phyloP scores from a whole-genome alignment of 768 basidiomycete species.

The Trametes maxima region DNA sequence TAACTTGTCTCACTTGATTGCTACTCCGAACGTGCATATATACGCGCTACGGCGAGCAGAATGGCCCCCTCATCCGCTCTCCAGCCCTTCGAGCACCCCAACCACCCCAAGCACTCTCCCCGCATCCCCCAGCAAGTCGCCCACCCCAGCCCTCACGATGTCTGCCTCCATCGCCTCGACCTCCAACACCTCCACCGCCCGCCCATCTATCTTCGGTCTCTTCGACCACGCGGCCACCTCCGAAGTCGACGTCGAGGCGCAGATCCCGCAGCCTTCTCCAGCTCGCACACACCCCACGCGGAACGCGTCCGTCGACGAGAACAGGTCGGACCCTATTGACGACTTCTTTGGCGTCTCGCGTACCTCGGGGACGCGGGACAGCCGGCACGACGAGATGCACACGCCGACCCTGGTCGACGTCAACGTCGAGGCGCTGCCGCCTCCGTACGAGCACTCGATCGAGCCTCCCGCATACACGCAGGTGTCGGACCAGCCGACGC shows the following conservation, averaged over 20 bases:
- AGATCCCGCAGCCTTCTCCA: constrained; percentile 8
- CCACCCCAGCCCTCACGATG: constrained; percentile 2
- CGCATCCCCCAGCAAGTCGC: not conserved
- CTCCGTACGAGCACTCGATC: constrained; percentile 33
- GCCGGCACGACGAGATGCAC: constrained; percentile 34
- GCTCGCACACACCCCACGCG: constrained; percentile 12
- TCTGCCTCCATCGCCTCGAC: constrained; percentile 15
- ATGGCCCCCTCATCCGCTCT: constrained; percentile 16
- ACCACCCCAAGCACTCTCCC: not conserved
- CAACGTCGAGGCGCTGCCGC: constrained; percentile 28
- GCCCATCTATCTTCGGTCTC: constrained; percentile 22
- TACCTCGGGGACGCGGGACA: constrained; percentile 32
- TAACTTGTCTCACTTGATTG: constrained; percentile 2
- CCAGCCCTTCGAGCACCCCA: not conserved
- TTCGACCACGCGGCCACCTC: constrained; percentile 15
- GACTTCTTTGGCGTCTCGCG: constrained; percentile 33
- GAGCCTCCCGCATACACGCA: constrained; percentile 39
- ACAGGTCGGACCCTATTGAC: constrained; percentile 23
- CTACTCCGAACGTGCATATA: constrained; percentile 4
- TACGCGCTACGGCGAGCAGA: not conserved
- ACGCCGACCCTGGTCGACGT: not conserved
- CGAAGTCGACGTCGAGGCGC: constrained; percentile 22
- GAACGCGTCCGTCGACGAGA: constrained; percentile 1
- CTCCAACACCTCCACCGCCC: constrained; percentile 2
- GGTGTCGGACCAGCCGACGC: constrained; percentile 43